These are phyloP conservation scores for Babesia gibsoni DNA, from an alignment of 169 alveolate species.

Conservation along the genomic window DNA sequence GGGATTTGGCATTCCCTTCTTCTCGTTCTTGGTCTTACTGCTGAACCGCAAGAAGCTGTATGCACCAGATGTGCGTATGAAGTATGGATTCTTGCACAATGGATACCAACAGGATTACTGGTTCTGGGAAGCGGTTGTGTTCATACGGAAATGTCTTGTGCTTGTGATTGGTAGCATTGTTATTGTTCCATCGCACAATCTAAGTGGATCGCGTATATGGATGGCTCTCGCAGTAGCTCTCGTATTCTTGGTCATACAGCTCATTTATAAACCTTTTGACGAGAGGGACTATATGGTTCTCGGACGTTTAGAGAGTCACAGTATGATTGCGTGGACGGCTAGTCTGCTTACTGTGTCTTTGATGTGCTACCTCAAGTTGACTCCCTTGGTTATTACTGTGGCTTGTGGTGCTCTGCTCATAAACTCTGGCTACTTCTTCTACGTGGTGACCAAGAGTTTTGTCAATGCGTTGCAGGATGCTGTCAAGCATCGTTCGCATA, in stretches of 20 bases:
- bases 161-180: constrained; percentile 75
- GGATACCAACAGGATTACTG: constrained; percentile 78
- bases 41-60: constrained; percentile 71
- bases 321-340: constrained; percentile 80
- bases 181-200: constrained; percentile 63
- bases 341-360: constrained; percentile 63
- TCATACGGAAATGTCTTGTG: constrained; percentile 76
- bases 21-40: constrained; percentile 71
- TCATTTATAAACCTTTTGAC: constrained; percentile 79
- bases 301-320: constrained; percentile 77
- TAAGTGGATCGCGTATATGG: constrained; percentile 78
- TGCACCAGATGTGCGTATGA: constrained; percentile 72
- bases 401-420: constrained; percentile 41
- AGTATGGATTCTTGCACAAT: constrained; percentile 81
- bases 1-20: constrained; percentile 82
- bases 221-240: constrained; percentile 72
- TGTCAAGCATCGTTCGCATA: constrained; percentile 1
- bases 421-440: constrained; percentile 59
- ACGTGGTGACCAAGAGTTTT: constrained; percentile 41
- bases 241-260: constrained; percentile 70
- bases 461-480: constrained; percentile 62
- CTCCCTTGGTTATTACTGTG: not conserved
- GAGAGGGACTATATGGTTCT: constrained; percentile 74
- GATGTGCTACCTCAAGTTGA: constrained; percentile 22
- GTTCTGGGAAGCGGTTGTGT: constrained; percentile 83